These are phyloP conservation scores for Tuber brumale DNA, from an alignment of 495 filamentous ascomycete species.

Conservation along the genomic window DNA sequence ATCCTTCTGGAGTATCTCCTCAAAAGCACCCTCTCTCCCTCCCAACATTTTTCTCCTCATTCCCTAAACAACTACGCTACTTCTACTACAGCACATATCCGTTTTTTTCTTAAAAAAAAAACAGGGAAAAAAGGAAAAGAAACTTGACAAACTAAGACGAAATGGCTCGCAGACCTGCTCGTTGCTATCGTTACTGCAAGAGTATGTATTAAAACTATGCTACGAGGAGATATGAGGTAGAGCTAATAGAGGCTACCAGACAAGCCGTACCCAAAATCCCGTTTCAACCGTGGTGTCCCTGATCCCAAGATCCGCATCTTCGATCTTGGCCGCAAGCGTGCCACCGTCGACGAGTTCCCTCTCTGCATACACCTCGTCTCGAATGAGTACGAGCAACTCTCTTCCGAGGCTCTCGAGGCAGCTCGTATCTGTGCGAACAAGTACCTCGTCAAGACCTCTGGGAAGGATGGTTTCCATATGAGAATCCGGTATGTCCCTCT, in stretches of 20 bases:
- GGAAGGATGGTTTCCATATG: constrained; percentile 98
- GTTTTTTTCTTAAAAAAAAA: not conserved
- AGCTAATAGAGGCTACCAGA: constrained; percentile 12
- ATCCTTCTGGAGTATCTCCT: not conserved
- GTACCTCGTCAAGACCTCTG: constrained; percentile 89
- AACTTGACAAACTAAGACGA: constrained; percentile 56
- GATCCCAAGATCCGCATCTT: constrained; percentile 98
- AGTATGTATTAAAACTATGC: constrained; percentile 58
- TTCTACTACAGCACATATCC: constrained; percentile 6
- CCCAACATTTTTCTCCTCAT: not conserved
- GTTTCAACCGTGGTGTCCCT: constrained; percentile 99
- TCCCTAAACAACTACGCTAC: constrained; percentile 14
- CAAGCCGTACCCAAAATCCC: constrained; percentile 94
- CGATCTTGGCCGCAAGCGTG: constrained; percentile 96
- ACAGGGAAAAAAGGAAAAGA: not conserved
- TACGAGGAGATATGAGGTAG: not conserved
- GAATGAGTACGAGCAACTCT: constrained; percentile 98
- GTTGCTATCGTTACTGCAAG: constrained; percentile 99
- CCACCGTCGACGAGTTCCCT: constrained; percentile 94
- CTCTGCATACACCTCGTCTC: constrained; percentile 94
- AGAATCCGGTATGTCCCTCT: constrained; percentile 56
- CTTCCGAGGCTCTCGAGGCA: constrained; percentile 93
- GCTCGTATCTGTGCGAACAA: constrained; percentile 99
- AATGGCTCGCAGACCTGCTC: constrained; percentile 95
- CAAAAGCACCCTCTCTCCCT: constrained; percentile 6